phyloP scores from a whole-genome alignment of 2,329 filamentous ascomycete species.

The Fusarium oligoseptatum region DNA sequence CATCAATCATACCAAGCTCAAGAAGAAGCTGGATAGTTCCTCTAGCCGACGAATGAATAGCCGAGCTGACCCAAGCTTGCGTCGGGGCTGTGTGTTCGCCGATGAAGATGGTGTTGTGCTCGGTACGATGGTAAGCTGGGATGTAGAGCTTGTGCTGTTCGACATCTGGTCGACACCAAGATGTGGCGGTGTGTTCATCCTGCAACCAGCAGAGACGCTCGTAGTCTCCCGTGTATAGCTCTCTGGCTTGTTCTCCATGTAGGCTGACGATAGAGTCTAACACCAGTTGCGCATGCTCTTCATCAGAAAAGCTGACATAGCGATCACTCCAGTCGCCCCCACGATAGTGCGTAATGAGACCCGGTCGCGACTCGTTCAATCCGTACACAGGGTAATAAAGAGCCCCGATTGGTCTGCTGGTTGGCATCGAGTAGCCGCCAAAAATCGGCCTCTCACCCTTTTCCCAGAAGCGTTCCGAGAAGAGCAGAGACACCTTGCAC shows the following conservation, averaged over 20 bases:
- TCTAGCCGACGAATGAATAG: constrained; percentile 76
- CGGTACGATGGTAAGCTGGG: constrained; percentile 78
- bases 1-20: constrained; percentile 40
- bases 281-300: constrained; percentile 50
- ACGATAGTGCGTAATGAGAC: constrained; percentile 71
- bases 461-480: constrained; percentile 74
- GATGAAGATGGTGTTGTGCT: constrained; percentile 77
- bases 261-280: constrained; percentile 21
- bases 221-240: constrained; percentile 19
- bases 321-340: constrained; percentile 50
- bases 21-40: constrained; percentile 64
- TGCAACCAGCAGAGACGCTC: constrained; percentile 24
- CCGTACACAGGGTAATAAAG: constrained; percentile 78
- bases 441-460: constrained; percentile 66
- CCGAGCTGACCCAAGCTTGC: constrained; percentile 77
- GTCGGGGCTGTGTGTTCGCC: constrained; percentile 79
- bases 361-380: constrained; percentile 73
- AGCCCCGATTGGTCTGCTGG: constrained; percentile 71
- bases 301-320: constrained; percentile 5
- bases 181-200: constrained; percentile 41
- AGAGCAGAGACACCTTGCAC: constrained; percentile 60
- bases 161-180: constrained; percentile 71
- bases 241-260: constrained; percentile 5
- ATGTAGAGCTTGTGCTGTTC: constrained; percentile 79
- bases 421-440: constrained; percentile 70